Base-by-base conservation (phyloP, 1,139 yeast genomes). In the Diutina scorzettiae region DNA sequence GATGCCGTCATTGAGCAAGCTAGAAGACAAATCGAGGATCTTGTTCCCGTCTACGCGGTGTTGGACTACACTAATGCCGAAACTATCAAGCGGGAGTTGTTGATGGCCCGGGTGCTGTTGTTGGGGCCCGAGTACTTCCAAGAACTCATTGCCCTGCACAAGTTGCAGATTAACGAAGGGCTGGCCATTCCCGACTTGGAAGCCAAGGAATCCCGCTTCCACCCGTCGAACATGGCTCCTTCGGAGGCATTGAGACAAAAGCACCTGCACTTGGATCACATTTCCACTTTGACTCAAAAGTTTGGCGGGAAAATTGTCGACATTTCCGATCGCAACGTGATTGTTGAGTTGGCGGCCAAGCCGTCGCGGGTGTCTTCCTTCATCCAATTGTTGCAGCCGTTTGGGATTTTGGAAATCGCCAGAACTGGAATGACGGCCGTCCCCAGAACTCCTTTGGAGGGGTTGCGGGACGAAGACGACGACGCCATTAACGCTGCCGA, bases 371-470 rank as follows among this genome's bases (percentile, higher is more conserved):
- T 91, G 48, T 71, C 91, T 40, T 79, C 94, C 34, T 87, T 87
- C 62, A 76, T 91, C 58, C 85, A 84, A 50, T 76, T 91, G 56
- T 72, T 89, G 57, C 93, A 86, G 58, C 98, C 98, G 42, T 91
- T 91, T 58, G 98, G 98, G 54, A 81, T 91, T 46, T 73, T 91
- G 59, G 98, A 91, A 65, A 82, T 91, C 53, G 96, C 97, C 41
- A 78, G 98, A 65, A 82, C 95, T 20, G 98, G 98, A 64, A 86
- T 89, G 95, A 86, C 91, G 87, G 98, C 97, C 8, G 72, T 91
- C 56, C 95, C 97, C 57, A 80, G 97, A 73, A 86, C 97, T 42
- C 96, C 96, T 41, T 67, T 86, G 54, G 80, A 73, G 45, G 61
- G 63, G 27, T 54, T 50, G 36, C 68, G 61, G 33, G 74, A 71